phyloP scores from a whole-genome alignment of 371 early-diverging fungal genomes.

The Saksenaea oblongispora region DNA sequence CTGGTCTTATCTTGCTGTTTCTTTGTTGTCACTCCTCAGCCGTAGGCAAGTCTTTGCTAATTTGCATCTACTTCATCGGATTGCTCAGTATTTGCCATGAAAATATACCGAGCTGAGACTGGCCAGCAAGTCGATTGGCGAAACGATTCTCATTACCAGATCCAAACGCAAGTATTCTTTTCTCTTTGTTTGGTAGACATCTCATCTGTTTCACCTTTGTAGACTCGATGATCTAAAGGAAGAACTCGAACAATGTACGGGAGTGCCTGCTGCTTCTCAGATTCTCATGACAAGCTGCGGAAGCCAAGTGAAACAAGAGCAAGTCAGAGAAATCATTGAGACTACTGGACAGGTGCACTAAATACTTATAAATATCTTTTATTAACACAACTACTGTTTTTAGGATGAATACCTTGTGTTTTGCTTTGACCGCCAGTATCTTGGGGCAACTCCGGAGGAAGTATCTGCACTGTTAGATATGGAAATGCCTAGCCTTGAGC shows the following conservation, averaged over 20 bases:
- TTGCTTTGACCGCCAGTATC: slow-evolving; percentile 45
- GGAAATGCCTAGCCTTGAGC: slow-evolving; percentile 43
- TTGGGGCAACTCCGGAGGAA: slow-evolving; percentile 30
- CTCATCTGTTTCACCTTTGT: slow-evolving; percentile 2
- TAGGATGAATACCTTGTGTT: slow-evolving; percentile 51
- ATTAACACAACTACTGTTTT: not conserved
- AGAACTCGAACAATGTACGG: slow-evolving; percentile 48
- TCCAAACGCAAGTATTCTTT: slow-evolving; percentile 26
- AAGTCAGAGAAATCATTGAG: slow-evolving; percentile 46
- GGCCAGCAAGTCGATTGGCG: slow-evolving; percentile 52
- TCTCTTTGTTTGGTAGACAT: not conserved
- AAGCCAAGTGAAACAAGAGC: slow-evolving; percentile 53
- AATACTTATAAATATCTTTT: not conserved
- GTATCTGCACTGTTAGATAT: slow-evolving; percentile 31
- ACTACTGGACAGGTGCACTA: slow-evolving; percentile 53
- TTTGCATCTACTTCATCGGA: not conserved
- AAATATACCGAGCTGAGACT: slow-evolving; percentile 66
- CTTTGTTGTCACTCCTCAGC: not conserved
- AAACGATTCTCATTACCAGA: slow-evolving; percentile 6
- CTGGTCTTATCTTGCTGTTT: not conserved
- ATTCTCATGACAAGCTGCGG: slow-evolving; percentile 67
- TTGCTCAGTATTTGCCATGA: slow-evolving; percentile 37
- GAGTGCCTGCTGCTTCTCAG: slow-evolving; percentile 52
- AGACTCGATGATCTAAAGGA: slow-evolving; percentile 54
- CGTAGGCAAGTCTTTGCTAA: not conserved